Conservation (phyloP, 306 rosid species). For the Lagenaria siceraria region DNA sequence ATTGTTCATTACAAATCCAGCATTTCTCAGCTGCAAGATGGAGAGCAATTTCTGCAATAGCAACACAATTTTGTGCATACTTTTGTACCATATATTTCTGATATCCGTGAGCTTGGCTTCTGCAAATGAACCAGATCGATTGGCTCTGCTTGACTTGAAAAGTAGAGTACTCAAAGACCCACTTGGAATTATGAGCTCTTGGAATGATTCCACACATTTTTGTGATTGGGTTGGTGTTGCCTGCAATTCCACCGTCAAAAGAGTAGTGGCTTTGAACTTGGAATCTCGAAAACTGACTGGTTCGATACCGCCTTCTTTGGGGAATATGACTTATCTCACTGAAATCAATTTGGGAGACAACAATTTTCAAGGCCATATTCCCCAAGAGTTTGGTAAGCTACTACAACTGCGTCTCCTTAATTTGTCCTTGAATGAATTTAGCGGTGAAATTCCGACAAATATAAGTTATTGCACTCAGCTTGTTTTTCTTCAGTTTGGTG, state of each 20-base stretch:
- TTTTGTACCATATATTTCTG: not conserved
- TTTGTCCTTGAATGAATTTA: not conserved
- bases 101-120: not conserved
- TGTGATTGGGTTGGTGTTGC: constrained; percentile 24
- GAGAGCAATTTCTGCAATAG: not conserved
- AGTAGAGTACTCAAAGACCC: constrained; percentile 14
- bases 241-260: constrained; percentile 10
- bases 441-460: not conserved
- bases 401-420: constrained; percentile 4
- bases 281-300: constrained; percentile 2
- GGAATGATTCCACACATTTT: constrained; percentile 23
- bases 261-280: constrained; percentile 16
- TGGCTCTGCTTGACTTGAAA: constrained; percentile 22
- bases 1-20: not conserved
- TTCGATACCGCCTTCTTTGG: constrained; percentile 17
- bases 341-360: constrained; percentile 14
- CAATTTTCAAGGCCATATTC: constrained; percentile 16
- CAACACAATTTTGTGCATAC: too few relatives aligned
- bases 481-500: not conserved
- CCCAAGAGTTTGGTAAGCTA: constrained; percentile 21
- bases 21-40: not conserved
- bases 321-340: constrained; percentile 23
- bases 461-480: not conserved
- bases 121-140: constrained; percentile 15
- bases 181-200: constrained; percentile 17